Evolutionary conservation across 805 yeast genomes (phyloP).

Genomic region (Ogataea paradorogensis): DNA sequence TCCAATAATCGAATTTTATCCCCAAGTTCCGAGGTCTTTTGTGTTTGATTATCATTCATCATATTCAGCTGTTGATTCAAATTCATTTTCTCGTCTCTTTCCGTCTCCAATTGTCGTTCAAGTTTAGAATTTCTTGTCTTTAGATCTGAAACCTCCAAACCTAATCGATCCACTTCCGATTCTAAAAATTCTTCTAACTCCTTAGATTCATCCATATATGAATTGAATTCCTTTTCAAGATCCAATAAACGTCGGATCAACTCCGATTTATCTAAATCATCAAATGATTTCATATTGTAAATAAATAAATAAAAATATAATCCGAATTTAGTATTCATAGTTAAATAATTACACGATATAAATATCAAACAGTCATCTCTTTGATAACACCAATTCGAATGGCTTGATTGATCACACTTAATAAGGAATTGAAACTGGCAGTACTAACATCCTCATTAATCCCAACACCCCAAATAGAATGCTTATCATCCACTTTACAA

Average conservation of each 20-base stretch:
- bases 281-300: constrained; percentile 7
- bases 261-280: constrained; percentile 11
- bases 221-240: constrained; percentile 23
- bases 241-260: constrained; percentile 16
- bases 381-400: constrained; percentile 23
- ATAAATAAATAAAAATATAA: constrained; percentile 2
- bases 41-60: constrained; percentile 5
- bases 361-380: constrained; percentile 14
- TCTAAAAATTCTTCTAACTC: constrained; percentile 28
- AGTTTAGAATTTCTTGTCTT: not conserved
- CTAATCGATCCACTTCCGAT: constrained; percentile 17
- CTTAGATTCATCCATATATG: constrained; percentile 22
- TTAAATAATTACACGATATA: not conserved
- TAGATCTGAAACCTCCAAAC: constrained; percentile 1
- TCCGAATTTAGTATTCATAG: not conserved
- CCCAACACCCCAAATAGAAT: constrained; percentile 53
- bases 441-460: constrained; percentile 55
- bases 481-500: constrained; percentile 27
- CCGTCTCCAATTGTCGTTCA: not conserved
- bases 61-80: constrained; percentile 10
- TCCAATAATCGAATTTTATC: constrained; percentile 8
- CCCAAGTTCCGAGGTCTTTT: constrained; percentile 3
- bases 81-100: not conserved
- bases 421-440: constrained; percentile 49
- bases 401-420: constrained; percentile 44